These are phyloP conservation scores for Hypoxylon sp. DNA, from an alignment of 2,329 filamentous ascomycete species.

Conservation along the genomic window DNA sequence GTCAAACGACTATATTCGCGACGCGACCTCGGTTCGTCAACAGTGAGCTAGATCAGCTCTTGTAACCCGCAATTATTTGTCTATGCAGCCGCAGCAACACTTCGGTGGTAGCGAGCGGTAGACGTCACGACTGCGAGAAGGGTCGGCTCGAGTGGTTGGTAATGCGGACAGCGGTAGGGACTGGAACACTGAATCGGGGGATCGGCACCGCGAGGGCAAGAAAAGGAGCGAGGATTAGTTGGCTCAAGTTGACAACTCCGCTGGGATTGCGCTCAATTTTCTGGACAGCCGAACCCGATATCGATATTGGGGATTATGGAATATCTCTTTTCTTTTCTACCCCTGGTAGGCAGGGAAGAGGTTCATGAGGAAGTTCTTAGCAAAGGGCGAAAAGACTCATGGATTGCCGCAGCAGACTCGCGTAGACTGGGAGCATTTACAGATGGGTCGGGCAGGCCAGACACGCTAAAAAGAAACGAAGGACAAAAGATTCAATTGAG, in stretches of 20 bases:
- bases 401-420: constrained; percentile 22
- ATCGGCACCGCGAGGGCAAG: constrained; percentile 39
- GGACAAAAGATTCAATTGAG: constrained; percentile 40
- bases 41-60: constrained; percentile 13
- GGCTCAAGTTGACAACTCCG: constrained; percentile 28
- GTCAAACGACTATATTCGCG: constrained; percentile 41
- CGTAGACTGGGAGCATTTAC: constrained; percentile 35
- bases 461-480: constrained; percentile 29
- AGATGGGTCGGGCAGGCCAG: constrained; percentile 22
- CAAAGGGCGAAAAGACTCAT: constrained; percentile 31
- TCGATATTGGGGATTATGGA: constrained; percentile 44
- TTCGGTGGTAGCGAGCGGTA: constrained; percentile 19
- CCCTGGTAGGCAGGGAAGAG: constrained; percentile 32
- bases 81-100: constrained; percentile 3
- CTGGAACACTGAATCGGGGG: constrained; percentile 32
- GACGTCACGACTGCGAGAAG: constrained; percentile 6
- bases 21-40: constrained; percentile 26
- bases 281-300: constrained; percentile 28
- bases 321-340: constrained; percentile 37
- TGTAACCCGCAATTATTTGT: not conserved
- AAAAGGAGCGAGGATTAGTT: constrained; percentile 38
- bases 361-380: constrained; percentile 33
- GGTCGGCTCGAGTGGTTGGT: constrained; percentile 22
- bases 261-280: constrained; percentile 28
- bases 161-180: constrained; percentile 10